Percentiles rank a stretch among this genome's conserved stretches.
Conservation (phyloP, 2,329 filamentous ascomycete genomes). For the Colletotrichum orbiculare region DNA sequence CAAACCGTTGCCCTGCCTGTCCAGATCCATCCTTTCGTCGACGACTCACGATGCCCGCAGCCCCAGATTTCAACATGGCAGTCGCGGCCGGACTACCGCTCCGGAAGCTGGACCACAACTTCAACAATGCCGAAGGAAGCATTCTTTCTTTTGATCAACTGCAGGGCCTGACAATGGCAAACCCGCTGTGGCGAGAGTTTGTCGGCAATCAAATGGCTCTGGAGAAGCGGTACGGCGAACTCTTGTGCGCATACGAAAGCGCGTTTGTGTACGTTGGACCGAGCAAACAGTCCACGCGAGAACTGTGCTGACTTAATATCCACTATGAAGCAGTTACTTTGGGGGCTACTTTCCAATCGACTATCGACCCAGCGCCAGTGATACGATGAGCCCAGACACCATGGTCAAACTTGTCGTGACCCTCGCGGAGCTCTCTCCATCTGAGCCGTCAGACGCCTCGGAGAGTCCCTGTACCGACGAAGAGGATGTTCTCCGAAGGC, state of each 20-base stretch:
- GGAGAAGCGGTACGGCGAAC: constrained; percentile 38
- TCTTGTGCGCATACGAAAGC: constrained; percentile 39
- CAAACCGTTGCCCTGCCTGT: no score
- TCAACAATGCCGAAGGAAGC: constrained; percentile 41
- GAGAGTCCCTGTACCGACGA: constrained; percentile 34
- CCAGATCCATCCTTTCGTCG: no score
- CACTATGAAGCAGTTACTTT: constrained; percentile 35
- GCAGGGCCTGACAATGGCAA: constrained; percentile 33
- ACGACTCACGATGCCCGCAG: neutral
- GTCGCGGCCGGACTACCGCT: constrained; percentile 15
- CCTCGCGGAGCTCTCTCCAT: constrained; percentile 32
- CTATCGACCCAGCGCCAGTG: constrained; percentile 36
- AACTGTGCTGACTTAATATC: no score
- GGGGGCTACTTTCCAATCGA: constrained; percentile 40
- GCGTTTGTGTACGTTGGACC: constrained; percentile 31
- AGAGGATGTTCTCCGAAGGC: constrained; percentile 34
- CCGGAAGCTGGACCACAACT: constrained; percentile 39
- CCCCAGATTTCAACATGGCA: neutral
- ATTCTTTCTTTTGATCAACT: constrained; percentile 40
- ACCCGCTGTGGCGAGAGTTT: constrained; percentile 41
- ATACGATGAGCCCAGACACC: constrained; percentile 37
- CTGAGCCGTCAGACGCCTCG: constrained; percentile 37
- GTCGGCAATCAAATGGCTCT: constrained; percentile 38
- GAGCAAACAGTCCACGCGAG: no score
- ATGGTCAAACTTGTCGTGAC: constrained; percentile 39